Evolutionary conservation across 179 eudicot species (phyloP).

Genomic region (Spergularia azorica): DNA sequence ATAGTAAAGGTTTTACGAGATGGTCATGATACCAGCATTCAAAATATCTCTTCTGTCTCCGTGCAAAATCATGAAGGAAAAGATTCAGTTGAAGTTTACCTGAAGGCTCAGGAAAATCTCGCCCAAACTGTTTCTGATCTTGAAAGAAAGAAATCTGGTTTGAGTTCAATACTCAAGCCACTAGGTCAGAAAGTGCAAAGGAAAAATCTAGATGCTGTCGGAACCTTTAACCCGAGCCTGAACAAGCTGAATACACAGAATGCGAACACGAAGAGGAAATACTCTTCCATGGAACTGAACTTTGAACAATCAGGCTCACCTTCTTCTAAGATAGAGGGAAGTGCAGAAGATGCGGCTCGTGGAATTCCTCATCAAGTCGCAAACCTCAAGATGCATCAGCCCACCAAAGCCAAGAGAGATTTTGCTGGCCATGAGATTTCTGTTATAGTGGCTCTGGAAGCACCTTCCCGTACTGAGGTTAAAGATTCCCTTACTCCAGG

Average conservation of each 20-base stretch:
- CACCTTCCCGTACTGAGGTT: neutral
- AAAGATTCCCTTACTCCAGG: conserved; percentile 19
- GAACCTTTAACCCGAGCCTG: conserved; percentile 19
- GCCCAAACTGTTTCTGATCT: conserved; percentile 8
- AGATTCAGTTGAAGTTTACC: conserved; percentile 8
- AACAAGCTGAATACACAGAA: conserved; percentile 11
- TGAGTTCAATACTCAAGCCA: conserved; percentile 8
- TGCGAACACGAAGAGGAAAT: conserved; percentile 23
- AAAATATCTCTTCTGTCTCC: conserved; percentile 4
- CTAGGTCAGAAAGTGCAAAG: conserved; percentile 24
- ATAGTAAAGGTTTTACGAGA: conserved; percentile 22
- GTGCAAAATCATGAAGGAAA: conserved; percentile 14
- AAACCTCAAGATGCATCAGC: conserved; percentile 16
- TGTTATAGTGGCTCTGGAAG: conserved; percentile 1
- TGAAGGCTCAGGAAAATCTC: conserved; percentile 12
- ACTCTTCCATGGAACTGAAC: conserved; percentile 12
- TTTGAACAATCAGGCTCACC: conserved; percentile 13
- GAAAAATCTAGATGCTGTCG: conserved; percentile 14
- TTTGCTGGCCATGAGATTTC: neutral
- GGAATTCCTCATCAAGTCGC: neutral
- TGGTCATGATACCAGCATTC: conserved; percentile 16
- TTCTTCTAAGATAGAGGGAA: neutral
- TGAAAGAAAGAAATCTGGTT: conserved; percentile 25
- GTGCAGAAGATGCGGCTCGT: neutral
- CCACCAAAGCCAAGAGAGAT: neutral